A percentile compares a stretch with the other conserved stretches of the same genome.
phyloP scores from a whole-genome alignment of 208 protist species.

The Strigomonas galati region DNA sequence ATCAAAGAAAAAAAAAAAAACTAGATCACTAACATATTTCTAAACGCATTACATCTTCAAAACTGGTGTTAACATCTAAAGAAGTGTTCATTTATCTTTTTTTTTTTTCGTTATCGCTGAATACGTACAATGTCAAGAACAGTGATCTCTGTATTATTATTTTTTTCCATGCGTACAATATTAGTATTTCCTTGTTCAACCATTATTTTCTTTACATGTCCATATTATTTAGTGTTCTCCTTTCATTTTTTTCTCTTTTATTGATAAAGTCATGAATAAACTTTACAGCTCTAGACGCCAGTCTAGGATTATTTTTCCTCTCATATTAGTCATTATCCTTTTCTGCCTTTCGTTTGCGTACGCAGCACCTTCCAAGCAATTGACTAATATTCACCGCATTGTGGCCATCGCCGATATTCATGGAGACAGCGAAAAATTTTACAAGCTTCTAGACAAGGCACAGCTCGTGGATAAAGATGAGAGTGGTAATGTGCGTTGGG shows the following conservation, averaged over 20 bases:
- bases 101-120: no score
- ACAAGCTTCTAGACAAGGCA: slow-evolving; percentile 32
- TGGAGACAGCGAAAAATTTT: slow-evolving; percentile 38
- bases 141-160: no score
- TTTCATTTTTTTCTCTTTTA: slow-evolving; percentile 11
- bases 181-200: neutral
- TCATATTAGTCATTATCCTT: neutral
- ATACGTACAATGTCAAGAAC: no score
- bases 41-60: no score
- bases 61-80: no score
- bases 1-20: no score
- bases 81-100: no score
- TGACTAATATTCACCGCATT: slow-evolving; percentile 26
- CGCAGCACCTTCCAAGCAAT: neutral
- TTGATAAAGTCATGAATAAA: neutral
- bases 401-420: slow-evolving; percentile 54
- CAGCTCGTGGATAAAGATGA: neutral
- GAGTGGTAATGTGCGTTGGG: neutral
- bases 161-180: neutral
- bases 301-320: neutral
- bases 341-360: neutral
- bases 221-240: neutral
- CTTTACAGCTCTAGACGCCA: neutral
- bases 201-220: neutral
- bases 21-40: no score